Evolutionary conservation across 768 basidiomycete species (phyloP).

Genomic region (Phylloporus rhodoxanthus): DNA sequence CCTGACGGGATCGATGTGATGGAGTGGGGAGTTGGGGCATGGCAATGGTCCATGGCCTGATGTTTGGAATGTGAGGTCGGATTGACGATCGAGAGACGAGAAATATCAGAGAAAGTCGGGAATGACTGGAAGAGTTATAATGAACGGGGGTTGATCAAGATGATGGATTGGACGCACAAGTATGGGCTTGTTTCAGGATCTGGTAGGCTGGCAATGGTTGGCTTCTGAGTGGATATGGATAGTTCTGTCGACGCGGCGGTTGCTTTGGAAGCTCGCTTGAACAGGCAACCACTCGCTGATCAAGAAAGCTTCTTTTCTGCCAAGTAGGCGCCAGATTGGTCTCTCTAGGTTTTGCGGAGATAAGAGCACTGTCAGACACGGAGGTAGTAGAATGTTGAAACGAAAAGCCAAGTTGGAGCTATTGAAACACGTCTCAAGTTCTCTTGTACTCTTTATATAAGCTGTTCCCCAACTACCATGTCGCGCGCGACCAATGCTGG

Average conservation of each 20-base stretch:
- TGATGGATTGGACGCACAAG: slow-evolving; percentile 9
- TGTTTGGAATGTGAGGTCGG: background rate
- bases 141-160: slow-evolving; percentile 4
- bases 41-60: slow-evolving; percentile 23
- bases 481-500: slow-evolving; percentile 25
- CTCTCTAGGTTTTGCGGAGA: background rate
- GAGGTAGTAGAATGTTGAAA: background rate
- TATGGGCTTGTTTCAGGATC: slow-evolving; percentile 10
- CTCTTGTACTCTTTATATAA: slow-evolving; percentile 10
- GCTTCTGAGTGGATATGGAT: background rate
- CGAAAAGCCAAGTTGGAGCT: too few relatives aligned
- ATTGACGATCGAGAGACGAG: background rate
- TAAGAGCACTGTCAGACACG: background rate
- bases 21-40: slow-evolving; percentile 19
- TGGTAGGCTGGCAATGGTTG: background rate
- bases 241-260: background rate
- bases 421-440: slow-evolving; percentile 12
- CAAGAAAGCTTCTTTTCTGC: background rate
- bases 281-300: background rate
- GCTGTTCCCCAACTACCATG: slow-evolving; percentile 19
- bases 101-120: background rate
- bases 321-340: background rate
- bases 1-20: slow-evolving; percentile 8
- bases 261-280: background rate
- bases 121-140: slow-evolving; percentile 9